Base-by-base conservation (phyloP, 768 basidiomycete species). In the Leccinum rimulosum region DNA sequence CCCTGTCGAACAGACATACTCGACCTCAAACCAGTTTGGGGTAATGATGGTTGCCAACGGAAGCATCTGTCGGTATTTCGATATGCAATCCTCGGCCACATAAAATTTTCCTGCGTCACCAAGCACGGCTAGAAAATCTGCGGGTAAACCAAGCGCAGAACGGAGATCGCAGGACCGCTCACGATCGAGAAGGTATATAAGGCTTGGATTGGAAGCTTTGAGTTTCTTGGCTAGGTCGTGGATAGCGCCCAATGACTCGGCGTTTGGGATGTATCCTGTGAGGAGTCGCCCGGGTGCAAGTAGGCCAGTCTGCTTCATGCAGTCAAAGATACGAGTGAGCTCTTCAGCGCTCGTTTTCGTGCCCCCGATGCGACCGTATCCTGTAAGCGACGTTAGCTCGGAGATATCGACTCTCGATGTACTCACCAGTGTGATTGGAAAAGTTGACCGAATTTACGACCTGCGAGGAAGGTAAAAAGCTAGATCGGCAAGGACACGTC, bases 21-120 rank as follows among this genome's bases (percentile, higher is more conserved):
- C 96, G 61, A 89, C 91, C 77, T 99, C 97, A 66, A 95, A 99
- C 85, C 95, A 97, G 70, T 99, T 99, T 0, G 97, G 97, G 0
- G 97, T 94, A 63, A 98, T 98, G 51, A 98, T 86, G 0, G 91
- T 91, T 3, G 97, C 89, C n/a, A 86, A 75, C n/a, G 85, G 79
- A 1, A 96, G 78, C 76, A 95, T 83, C 45, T 80, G 76, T 50
- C 86, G 84, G 77, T 99, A 98, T 40, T 93, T 81, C 1, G 94
- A 93, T 59, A 98, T 78, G 9, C 95, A 93, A 61, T 92, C 86
- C 22, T 87, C 79, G 4, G 94, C 84, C 22, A 98, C 95, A 66
- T 99, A 99, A 14, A 99, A 77, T 40, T 78, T 81, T 5, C 93
- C 95, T 12, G 93, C 80, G 73, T 99, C 97, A 6, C 97, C 97